These are phyloP conservation scores for Epichloe aotearoae DNA, from an alignment of 2,329 filamentous ascomycete species.

Conservation along the genomic window DNA sequence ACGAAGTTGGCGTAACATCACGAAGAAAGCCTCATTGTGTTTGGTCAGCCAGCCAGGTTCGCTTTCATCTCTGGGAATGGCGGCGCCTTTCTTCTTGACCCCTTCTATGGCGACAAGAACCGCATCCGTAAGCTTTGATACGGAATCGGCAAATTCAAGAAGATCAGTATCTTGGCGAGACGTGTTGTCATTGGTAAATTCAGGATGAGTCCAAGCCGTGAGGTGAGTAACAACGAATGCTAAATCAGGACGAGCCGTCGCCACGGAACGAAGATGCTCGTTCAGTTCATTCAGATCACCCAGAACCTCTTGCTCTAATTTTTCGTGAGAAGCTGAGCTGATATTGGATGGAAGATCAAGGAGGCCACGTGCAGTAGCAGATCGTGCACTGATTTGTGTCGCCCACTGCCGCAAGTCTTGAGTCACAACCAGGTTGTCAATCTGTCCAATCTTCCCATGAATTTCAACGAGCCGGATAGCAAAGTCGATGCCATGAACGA, in stretches of 20 bases:
- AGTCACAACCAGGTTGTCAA: slow-evolving; percentile 31
- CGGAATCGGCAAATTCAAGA: slow-evolving; percentile 38
- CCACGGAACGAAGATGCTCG: slow-evolving; percentile 27
- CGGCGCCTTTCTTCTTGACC: slow-evolving; percentile 41
- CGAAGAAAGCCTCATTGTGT: slow-evolving; percentile 36
- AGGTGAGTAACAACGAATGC: slow-evolving; percentile 55
- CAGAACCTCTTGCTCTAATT: slow-evolving; percentile 22
- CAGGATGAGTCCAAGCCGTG: slow-evolving; percentile 43
- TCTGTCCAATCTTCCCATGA: slow-evolving; percentile 50
- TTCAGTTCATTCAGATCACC: slow-evolving; percentile 24
- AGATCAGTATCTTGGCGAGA: slow-evolving; percentile 12
- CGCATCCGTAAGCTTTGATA: slow-evolving; percentile 57
- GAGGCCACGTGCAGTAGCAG: slow-evolving; percentile 27
- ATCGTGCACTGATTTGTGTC: slow-evolving; percentile 31
- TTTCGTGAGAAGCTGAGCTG: slow-evolving; percentile 22
- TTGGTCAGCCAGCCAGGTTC: slow-evolving; percentile 22
- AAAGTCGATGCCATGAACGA: slow-evolving; percentile 54
- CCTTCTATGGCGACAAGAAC: slow-evolving; percentile 71
- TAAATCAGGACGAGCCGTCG: slow-evolving; percentile 37
- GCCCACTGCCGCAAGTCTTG: slow-evolving; percentile 37
- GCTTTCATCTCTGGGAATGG: slow-evolving; percentile 22
- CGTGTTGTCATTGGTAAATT: slow-evolving; percentile 9
- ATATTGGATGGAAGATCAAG: slow-evolving; percentile 39
- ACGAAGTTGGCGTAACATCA: slow-evolving; percentile 46
- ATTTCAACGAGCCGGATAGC: slow-evolving; percentile 48